Conservation (phyloP, 257 asterid genomes). For the Sherardia arvensis region DNA sequence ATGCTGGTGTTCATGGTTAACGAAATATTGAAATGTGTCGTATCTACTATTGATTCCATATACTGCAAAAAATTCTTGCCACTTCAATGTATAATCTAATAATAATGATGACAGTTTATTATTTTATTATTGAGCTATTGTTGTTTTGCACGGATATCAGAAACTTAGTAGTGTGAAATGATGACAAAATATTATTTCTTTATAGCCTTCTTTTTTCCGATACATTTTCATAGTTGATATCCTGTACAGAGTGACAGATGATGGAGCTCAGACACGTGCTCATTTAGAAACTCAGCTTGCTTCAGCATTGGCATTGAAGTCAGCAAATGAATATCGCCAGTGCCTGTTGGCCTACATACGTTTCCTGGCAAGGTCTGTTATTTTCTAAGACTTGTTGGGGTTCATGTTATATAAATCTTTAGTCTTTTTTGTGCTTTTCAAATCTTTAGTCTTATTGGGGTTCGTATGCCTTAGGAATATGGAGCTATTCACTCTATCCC, state of each 20-base stretch:
- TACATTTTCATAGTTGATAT: constrained; percentile 18
- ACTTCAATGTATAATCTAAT: too few relatives aligned
- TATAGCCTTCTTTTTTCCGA: not conserved
- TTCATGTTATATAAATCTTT: not conserved
- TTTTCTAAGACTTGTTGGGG: not conserved
- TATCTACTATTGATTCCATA: not conserved
- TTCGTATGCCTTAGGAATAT: constrained; percentile 5
- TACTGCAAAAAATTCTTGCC: not conserved
- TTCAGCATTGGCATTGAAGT: constrained; percentile 80
- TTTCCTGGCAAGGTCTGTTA: constrained; percentile 74
- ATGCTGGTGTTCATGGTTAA: not conserved
- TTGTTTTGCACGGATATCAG: not conserved
- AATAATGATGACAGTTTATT: not conserved
- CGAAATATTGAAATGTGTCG: not conserved
- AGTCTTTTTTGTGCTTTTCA: not conserved
- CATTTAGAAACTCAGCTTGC: constrained; percentile 95
- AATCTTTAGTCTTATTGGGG: too few relatives aligned
- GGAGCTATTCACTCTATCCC: not conserved
- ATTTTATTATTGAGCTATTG: not conserved
- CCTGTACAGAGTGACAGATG: constrained; percentile 75
- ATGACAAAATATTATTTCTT: too few relatives aligned
- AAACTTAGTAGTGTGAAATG: not conserved
- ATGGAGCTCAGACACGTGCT: constrained; percentile 90
- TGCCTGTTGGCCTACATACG: constrained; percentile 80
- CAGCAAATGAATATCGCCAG: constrained; percentile 87